A percentile compares a stretch with the other conserved stretches of the same genome.
Evolutionary conservation across 495 filamentous ascomycete species (phyloP).

Genomic region (Talaromyces ruber): DNA sequence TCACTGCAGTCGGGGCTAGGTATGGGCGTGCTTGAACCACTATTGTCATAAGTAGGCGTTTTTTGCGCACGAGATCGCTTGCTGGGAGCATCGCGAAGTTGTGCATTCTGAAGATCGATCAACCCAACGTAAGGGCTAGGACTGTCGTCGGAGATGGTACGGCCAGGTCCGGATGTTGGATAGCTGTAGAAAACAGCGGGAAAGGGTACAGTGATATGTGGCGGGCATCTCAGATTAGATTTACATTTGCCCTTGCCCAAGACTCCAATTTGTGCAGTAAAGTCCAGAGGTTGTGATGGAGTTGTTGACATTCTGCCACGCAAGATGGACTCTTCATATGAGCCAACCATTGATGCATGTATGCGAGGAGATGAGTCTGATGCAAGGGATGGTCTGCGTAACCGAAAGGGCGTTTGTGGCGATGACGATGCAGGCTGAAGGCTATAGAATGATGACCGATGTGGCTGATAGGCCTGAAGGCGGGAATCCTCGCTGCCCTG

Average conservation of each 20-base stretch:
- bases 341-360: constrained; percentile 92
- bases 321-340: constrained; percentile 94
- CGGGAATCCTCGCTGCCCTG: constrained; percentile 46
- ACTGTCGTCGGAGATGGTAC: constrained; percentile 60
- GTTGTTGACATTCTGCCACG: constrained; percentile 95
- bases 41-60: constrained; percentile 22
- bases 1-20: constrained; percentile 3
- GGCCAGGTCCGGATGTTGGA: constrained; percentile 51
- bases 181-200: constrained; percentile 97
- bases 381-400: constrained; percentile 62
- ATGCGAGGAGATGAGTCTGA: constrained; percentile 70
- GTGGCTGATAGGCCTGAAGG: constrained; percentile 63
- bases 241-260: constrained; percentile 88
- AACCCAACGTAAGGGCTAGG: constrained; percentile 95
- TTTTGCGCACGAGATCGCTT: constrained; percentile 38
- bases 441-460: constrained; percentile 58
- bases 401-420: constrained; percentile 50
- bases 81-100: constrained; percentile 38
- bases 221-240: constrained; percentile 72
- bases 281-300: constrained; percentile 87
- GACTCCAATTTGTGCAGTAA: constrained; percentile 92
- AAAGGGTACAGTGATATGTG: constrained; percentile 88
- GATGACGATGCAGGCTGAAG: constrained; percentile 49
- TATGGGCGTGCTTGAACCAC: constrained; percentile 11
- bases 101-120: constrained; percentile 79